These are phyloP conservation scores for Erysimum pusillum DNA, from an alignment of 441 rosid genomes.

Conservation along the genomic window DNA sequence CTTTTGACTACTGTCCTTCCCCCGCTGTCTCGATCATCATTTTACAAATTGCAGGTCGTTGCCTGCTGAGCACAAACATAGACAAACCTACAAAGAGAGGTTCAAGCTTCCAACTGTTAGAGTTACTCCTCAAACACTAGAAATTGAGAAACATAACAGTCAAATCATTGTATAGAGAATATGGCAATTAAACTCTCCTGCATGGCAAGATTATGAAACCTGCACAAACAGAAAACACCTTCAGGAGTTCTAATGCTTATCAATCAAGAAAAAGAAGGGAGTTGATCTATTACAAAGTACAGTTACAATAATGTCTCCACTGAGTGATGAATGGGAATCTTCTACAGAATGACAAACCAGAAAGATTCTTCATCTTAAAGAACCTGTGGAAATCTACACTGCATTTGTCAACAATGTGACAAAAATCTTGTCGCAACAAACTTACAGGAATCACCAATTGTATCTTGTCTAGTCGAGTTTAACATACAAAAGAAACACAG, in stretches of 20 bases:
- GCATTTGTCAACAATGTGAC: constrained; percentile 37
- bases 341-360: constrained; percentile 48
- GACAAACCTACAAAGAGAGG: constrained; percentile 21
- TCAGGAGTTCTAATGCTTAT: constrained; percentile 44
- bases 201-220: constrained; percentile 60
- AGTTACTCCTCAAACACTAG: too few species aligned
- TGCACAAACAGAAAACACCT: constrained; percentile 64
- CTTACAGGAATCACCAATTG: constrained; percentile 36
- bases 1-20: not conserved
- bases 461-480: not conserved
- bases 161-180: constrained; percentile 38
- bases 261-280: constrained; percentile 35
- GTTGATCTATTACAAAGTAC: not conserved
- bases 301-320: constrained; percentile 8
- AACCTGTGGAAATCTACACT: too few species aligned
- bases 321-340: constrained; percentile 18
- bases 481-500: constrained; percentile 25
- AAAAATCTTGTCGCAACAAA: constrained; percentile 30
- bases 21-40: not conserved
- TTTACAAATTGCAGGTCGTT: not conserved
- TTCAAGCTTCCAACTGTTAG: constrained; percentile 24
- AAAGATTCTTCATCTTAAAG: constrained; percentile 45
- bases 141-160: constrained; percentile 25
- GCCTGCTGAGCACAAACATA: constrained; percentile 6
- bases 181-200: constrained; percentile 53